Base-by-base conservation (phyloP, 257 asterid species). In the Knoxia roxburghii region DNA sequence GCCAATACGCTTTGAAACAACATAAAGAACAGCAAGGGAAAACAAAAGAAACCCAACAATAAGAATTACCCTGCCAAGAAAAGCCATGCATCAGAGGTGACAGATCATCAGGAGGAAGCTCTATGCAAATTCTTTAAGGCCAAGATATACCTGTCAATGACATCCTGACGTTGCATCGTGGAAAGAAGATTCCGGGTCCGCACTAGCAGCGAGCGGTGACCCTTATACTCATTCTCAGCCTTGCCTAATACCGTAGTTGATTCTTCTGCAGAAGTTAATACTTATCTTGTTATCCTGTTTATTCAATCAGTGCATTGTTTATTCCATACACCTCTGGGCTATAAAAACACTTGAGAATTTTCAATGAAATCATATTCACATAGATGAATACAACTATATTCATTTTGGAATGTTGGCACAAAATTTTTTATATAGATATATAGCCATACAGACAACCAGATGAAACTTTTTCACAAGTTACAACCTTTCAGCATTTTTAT, bases 161-260 rank as follows among this genome's bases (percentile, higher is more conserved):
- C 84, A 71, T 90, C 99, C 76, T 88, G 96, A 15, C 96, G 90
- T 60, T 81, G 86, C 97, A 88, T 86, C 58, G 95, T 90, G 69
- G 97, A 93, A 35, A 93, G 90, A 80, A 90, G 97, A 81, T 80
- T 85, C 53, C 99, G 80, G 3, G 95, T 90, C 53, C 96, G 84
- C 60, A 84, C 77, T 26, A 93, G 89, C 67, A 94, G 76, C 3
- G 96, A 85, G 40, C 95, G 84, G 43, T 90, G 99, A 74, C 96
- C 96, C 85, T 80, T 88, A 86, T 94, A 94, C 69, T 94, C 99
- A 12, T 85, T 84, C 71, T 94, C 99, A 14, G 99, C 95, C 76
- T 90, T 94, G 75, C 56, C 81, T 54, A 90, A 64, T 30, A 94
- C 95, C 33, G 83, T 81, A 0, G 95, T 85, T 49, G 99, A 94